Evolutionary conservation across 2,329 filamentous ascomycete species (phyloP).

Genomic region (Xylariaceae sp.): DNA sequence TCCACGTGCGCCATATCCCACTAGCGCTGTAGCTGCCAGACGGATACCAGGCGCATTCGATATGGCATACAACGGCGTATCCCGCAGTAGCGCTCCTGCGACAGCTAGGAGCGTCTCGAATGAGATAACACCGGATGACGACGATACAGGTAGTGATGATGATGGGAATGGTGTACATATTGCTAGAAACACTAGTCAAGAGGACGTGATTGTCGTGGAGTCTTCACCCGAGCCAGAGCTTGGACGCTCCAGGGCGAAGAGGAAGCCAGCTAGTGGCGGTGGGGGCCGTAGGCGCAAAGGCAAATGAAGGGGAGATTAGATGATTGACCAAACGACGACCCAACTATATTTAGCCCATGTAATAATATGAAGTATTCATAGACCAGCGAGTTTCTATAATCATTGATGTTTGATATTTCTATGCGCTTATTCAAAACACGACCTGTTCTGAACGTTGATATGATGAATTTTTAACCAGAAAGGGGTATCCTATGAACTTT

Average conservation of each 20-base stretch:
- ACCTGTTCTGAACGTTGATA: no score
- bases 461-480: background rate
- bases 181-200: conserved; percentile 41
- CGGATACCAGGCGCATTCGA: conserved; percentile 47
- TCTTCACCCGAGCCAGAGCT: conserved; percentile 39
- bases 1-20: conserved; percentile 47
- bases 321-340: conserved; percentile 17
- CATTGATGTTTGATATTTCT: background rate
- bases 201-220: conserved; percentile 50
- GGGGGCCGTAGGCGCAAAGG: conserved; percentile 43
- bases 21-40: conserved; percentile 44
- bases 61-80: conserved; percentile 28
- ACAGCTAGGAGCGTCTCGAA: conserved; percentile 46
- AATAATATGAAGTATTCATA: conserved; percentile 32
- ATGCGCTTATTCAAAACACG: no score
- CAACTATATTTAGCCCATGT: conserved; percentile 26
- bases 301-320: conserved; percentile 37
- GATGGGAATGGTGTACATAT: conserved; percentile 32
- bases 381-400: conserved; percentile 28
- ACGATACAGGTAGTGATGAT: conserved; percentile 42
- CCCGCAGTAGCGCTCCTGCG: conserved; percentile 37
- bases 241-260: conserved; percentile 47
- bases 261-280: conserved; percentile 46
- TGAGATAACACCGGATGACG: conserved; percentile 44
- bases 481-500: conserved; percentile 12